phyloP scores from a whole-genome alignment of 805 yeast genomes.

The Ogataea chonburiensis region DNA sequence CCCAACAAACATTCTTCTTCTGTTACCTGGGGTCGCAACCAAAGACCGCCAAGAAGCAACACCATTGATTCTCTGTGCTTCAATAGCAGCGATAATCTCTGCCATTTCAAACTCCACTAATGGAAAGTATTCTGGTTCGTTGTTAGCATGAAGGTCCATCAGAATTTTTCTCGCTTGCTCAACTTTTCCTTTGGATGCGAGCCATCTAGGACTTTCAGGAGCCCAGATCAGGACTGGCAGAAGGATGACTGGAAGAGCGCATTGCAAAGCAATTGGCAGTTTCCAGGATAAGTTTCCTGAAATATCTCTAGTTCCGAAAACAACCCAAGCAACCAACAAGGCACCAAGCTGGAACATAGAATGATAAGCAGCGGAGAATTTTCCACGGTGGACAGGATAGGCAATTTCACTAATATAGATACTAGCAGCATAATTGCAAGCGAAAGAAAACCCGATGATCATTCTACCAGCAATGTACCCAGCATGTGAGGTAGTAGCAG shows the following conservation, averaged over 20 bases:
- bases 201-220: conserved; percentile 44
- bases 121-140: conserved; percentile 29
- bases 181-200: conserved; percentile 35
- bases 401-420: conserved; percentile 32
- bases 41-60: conserved; percentile 38
- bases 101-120: conserved; percentile 36
- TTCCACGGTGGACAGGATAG: conserved; percentile 29
- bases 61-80: conserved; percentile 28
- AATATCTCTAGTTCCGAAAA: conserved; percentile 34
- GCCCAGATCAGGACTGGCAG: conserved; percentile 36
- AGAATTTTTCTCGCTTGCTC: conserved; percentile 37
- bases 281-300: conserved; percentile 49
- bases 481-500: conserved; percentile 28
- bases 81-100: conserved; percentile 38
- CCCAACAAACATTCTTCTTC: conserved; percentile 38
- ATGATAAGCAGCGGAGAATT: conserved; percentile 38
- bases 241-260: conserved; percentile 41
- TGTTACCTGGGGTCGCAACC: conserved; percentile 32
- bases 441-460: conserved; percentile 19
- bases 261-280: conserved; percentile 50
- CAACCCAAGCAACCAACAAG: conserved; percentile 42
- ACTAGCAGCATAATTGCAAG: conserved; percentile 26
- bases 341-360: conserved; percentile 47
- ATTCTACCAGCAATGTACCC: conserved; percentile 43
- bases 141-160: conserved; percentile 20